phyloP scores from a whole-genome alignment of 129 eudicot species.

The Daucus carota region DNA sequence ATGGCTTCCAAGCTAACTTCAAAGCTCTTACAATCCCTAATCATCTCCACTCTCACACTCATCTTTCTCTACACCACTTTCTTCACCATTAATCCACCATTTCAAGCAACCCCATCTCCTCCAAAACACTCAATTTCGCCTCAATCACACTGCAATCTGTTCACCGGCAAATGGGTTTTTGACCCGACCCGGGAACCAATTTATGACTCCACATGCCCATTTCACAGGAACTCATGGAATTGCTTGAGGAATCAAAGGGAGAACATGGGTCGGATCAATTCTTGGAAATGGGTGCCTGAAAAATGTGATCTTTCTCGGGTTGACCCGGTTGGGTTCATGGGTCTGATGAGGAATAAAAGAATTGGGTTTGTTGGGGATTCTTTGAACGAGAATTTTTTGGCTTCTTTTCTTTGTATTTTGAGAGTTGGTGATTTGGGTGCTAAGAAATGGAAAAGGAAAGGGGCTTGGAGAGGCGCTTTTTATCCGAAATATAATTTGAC shows the following conservation, averaged over 20 bases:
- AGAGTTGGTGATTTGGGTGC: constrained; percentile 74
- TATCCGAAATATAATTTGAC: constrained; percentile 77
- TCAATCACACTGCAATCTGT: constrained; percentile 41
- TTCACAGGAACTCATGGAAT: constrained; percentile 70
- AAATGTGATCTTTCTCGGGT: constrained; percentile 51
- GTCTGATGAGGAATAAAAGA: constrained; percentile 47
- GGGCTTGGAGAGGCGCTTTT: constrained; percentile 90
- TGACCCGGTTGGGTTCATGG: constrained; percentile 50
- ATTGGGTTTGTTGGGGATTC: constrained; percentile 95
- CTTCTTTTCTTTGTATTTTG: constrained; percentile 58
- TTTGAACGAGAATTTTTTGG: constrained; percentile 85
- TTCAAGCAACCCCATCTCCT: constrained; percentile 5
- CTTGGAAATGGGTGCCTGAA: constrained; percentile 89
- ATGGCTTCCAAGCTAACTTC: constrained; percentile 42
- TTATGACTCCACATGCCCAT: constrained; percentile 65
- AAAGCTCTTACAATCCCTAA: constrained; percentile 36
- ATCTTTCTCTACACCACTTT: constrained; percentile 46
- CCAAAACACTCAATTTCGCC: constrained; percentile 18
- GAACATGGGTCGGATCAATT: constrained; percentile 63
- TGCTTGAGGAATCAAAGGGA: constrained; percentile 51
- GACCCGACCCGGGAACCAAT: constrained; percentile 63
- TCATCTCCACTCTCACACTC: constrained; percentile 39
- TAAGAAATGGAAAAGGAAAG: constrained; percentile 87
- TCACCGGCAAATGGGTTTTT: constrained; percentile 57
- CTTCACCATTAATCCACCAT: constrained; percentile 38